Percentiles rank a stretch among this genome's conserved stretches.
Evolutionary conservation across 2,329 filamentous ascomycete genomes (phyloP).

Genomic region (Penicillium nordicum): DNA sequence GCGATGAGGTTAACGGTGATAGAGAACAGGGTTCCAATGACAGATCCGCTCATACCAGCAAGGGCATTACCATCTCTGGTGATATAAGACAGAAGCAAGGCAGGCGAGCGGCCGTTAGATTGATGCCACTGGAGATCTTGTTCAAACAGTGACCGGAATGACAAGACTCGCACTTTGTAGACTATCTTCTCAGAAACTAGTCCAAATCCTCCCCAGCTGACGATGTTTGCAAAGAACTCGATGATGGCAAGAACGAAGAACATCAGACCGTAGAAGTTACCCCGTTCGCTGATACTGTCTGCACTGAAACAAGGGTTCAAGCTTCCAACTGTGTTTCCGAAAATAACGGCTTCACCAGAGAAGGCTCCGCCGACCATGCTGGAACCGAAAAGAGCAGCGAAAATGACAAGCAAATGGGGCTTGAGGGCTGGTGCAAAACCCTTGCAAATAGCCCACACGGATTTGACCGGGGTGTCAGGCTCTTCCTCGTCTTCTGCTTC

Average conservation of each 20-base stretch:
- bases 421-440: conserved; percentile 28
- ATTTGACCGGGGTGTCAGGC: conserved; percentile 25
- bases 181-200: conserved; percentile 62
- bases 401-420: conserved; percentile 45
- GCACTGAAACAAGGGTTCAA: conserved; percentile 54
- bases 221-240: conserved; percentile 60
- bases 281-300: conserved; percentile 48
- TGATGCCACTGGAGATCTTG: conserved; percentile 71
- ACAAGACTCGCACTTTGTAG: conserved; percentile 60
- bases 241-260: conserved; percentile 60
- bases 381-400: conserved; percentile 51
- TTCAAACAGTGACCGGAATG: conserved; percentile 62
- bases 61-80: conserved; percentile 66
- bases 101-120: conserved; percentile 59
- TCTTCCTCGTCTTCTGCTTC: conserved; percentile 28
- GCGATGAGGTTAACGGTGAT: conserved; percentile 66
- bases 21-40: conserved; percentile 66
- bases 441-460: conserved; percentile 27
- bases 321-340: conserved; percentile 58
- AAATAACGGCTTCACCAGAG: conserved; percentile 57
- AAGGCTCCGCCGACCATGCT: conserved; percentile 57
- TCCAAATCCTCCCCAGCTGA: conserved; percentile 58
- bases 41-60: conserved; percentile 66
- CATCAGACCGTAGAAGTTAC: conserved; percentile 55
- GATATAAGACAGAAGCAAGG: conserved; percentile 62